A percentile compares a stretch with the other conserved stretches of the same genome.
Conservation (phyloP, 176 grass and related monocot species). For the Tillandsia fasciculata region DNA sequence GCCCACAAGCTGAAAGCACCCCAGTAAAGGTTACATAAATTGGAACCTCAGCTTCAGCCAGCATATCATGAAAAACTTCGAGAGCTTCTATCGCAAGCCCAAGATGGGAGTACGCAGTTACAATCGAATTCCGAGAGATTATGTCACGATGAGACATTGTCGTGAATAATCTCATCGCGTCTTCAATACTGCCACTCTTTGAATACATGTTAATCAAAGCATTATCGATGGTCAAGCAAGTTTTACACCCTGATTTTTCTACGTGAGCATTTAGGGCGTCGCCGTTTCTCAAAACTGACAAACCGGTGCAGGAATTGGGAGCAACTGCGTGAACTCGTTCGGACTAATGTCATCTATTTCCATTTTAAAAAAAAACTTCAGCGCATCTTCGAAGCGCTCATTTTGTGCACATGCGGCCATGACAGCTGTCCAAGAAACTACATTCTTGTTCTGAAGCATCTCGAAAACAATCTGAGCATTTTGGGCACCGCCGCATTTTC, state of each 20-base stretch:
- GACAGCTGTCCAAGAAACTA: constrained; percentile 69
- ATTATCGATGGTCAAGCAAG: constrained; percentile 1
- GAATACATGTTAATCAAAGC: constrained; percentile 21
- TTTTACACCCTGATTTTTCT: constrained; percentile 44
- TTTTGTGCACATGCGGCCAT: constrained; percentile 59
- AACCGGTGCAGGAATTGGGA: constrained; percentile 51
- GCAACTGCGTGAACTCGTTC: constrained; percentile 55
- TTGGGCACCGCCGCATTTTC: constrained; percentile 40
- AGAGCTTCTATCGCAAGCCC: constrained; percentile 20
- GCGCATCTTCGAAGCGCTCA: constrained; percentile 58
- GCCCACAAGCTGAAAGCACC: constrained; percentile 41
- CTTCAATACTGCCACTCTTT: neutral
- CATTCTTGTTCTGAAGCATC: constrained; percentile 49
- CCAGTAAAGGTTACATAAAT: constrained; percentile 36
- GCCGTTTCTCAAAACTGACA: constrained; percentile 61
- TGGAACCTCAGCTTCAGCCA: constrained; percentile 5
- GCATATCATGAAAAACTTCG: constrained; percentile 36
- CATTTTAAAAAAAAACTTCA: constrained; percentile 61
- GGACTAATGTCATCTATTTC: constrained; percentile 37
- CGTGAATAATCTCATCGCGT: neutral
- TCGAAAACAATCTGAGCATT: constrained; percentile 35
- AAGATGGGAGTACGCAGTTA: constrained; percentile 32
- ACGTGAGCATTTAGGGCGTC: constrained; percentile 40
- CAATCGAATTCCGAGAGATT: constrained; percentile 41
- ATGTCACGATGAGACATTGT: constrained; percentile 29